A percentile compares a stretch with the other conserved stretches of the same genome.
These are phyloP conservation scores for Ceriops zippeliana DNA, from an alignment of 345 rosid species.

Conservation along the genomic window DNA sequence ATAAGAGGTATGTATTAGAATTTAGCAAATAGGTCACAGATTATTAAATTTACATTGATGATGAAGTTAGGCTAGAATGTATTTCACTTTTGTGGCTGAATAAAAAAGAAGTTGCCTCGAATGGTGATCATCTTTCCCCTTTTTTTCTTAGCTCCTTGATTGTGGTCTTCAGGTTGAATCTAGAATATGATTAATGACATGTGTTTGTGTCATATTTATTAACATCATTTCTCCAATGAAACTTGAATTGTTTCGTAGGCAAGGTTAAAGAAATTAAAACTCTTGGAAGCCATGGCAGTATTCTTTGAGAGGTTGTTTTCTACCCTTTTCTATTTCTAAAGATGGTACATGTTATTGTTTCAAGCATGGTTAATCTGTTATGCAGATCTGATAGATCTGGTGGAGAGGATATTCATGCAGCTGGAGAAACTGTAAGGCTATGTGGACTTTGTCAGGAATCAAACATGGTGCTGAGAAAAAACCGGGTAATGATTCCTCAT, in stretches of 20 bases:
- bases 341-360: conserved; percentile 8
- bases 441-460: conserved; percentile 80
- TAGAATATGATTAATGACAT: neutral
- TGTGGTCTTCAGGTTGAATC: neutral
- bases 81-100: neutral
- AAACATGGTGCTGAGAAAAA: conserved; percentile 81
- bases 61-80: neutral
- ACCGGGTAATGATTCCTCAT: conserved; percentile 48
- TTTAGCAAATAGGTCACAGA: too few relatives aligned
- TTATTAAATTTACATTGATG: too few relatives aligned
- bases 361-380: conserved; percentile 19
- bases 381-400: conserved; percentile 56
- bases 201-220: neutral
- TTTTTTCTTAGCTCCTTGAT: neutral
- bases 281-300: conserved; percentile 79
- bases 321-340: conserved; percentile 11
- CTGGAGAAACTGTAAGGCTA: conserved; percentile 65
- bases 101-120: neutral
- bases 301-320: conserved; percentile 78
- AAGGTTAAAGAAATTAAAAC: conserved; percentile 64
- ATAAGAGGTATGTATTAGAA: too few relatives aligned
- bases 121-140: neutral
- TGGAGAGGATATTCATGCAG: conserved; percentile 52
- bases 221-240: conserved; percentile 14
- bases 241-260: conserved; percentile 48